phyloP scores from a whole-genome alignment of 1,284 basidiomycete species.

The Puccinia coronata region DNA sequence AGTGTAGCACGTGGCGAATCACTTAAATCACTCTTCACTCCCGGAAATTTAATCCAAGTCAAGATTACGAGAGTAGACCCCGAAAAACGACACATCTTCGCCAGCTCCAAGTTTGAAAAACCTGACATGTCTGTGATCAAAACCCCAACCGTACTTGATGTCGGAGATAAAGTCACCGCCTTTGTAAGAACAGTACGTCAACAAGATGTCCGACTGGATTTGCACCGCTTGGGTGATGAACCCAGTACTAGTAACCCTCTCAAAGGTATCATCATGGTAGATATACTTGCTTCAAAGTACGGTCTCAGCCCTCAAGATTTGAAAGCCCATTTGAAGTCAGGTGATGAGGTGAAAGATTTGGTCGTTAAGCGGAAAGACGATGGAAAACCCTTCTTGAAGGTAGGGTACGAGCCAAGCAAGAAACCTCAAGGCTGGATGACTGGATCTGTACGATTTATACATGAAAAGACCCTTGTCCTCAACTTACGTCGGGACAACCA shows the following conservation, averaged over 20 bases:
- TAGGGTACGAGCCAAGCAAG: neutral
- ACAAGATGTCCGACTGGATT: slow-evolving; percentile 55
- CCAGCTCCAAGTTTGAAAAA: slow-evolving; percentile 17
- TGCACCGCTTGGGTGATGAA: slow-evolving; percentile 46
- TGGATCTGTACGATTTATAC: slow-evolving; percentile 14
- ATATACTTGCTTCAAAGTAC: slow-evolving; percentile 6
- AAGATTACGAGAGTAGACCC: slow-evolving; percentile 70
- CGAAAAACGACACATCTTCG: slow-evolving; percentile 65
- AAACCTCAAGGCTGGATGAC: neutral
- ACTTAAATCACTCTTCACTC: slow-evolving; percentile 70
- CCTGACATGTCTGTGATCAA: neutral
- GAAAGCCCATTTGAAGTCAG: slow-evolving; percentile 7
- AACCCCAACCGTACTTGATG: neutral
- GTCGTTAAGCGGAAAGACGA: slow-evolving; percentile 10
- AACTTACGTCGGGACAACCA: neutral
- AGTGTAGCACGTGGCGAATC: slow-evolving; percentile 70
- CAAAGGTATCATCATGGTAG: slow-evolving; percentile 28
- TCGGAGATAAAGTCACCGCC: slow-evolving; percentile 53
- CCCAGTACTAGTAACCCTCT: slow-evolving; percentile 47
- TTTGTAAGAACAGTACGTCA: slow-evolving; percentile 55
- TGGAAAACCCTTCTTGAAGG: neutral
- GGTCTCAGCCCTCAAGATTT: slow-evolving; percentile 1
- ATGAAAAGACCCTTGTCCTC: slow-evolving; percentile 4
- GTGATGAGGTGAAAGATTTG: slow-evolving; percentile 25
- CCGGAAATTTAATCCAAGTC: slow-evolving; percentile 84